These are phyloP conservation scores for Angophora floribunda DNA, from an alignment of 345 rosid species.

Conservation along the genomic window DNA sequence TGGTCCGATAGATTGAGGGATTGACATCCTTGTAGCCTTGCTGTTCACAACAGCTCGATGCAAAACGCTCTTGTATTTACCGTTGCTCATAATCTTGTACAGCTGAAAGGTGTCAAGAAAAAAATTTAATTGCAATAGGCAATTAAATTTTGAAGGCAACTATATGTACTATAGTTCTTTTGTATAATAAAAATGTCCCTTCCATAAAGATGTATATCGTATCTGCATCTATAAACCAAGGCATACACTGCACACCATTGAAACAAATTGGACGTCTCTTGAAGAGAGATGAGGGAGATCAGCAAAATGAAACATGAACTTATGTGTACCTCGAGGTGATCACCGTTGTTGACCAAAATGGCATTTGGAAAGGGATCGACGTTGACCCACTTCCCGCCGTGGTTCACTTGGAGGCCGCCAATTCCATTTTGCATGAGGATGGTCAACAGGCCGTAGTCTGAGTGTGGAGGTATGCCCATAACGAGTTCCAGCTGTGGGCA, in stretches of 20 bases:
- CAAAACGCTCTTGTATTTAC: neutral
- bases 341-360: conserved; percentile 20
- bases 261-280: neutral
- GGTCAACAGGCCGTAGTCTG: conserved; percentile 43
- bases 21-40: neutral
- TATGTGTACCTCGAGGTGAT: neutral
- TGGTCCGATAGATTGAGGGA: neutral
- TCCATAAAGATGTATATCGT: neutral
- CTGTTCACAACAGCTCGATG: conserved; percentile 1
- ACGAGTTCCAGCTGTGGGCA: conserved; percentile 44
- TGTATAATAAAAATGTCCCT: neutral
- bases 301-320: neutral
- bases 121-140: neutral
- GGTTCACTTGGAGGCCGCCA: conserved; percentile 33
- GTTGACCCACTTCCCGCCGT: conserved; percentile 28
- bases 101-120: neutral
- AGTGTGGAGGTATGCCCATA: conserved; percentile 40
- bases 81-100: neutral
- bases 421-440: conserved; percentile 25
- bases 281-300: neutral
- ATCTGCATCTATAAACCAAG: neutral
- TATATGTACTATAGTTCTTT: neutral
- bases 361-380: conserved; percentile 15
- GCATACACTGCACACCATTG: neutral
- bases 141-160: neutral